Evolutionary conservation across 768 basidiomycete genomes (phyloP).

Genomic region (Lactifluus subvellereus): DNA sequence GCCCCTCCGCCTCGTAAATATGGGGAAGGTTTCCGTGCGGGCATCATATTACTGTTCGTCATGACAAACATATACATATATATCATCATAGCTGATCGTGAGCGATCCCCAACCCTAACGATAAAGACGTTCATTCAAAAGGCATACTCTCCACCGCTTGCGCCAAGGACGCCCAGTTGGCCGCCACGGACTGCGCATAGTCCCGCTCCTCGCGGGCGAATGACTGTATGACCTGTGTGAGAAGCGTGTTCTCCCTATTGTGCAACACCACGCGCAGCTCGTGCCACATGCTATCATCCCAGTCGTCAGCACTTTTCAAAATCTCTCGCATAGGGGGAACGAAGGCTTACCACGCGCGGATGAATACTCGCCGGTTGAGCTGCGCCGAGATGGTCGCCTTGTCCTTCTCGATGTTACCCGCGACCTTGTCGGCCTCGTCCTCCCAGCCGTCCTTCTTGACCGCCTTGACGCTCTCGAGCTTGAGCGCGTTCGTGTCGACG

Average conservation of each 20-base stretch:
- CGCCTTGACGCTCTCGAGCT: slow-evolving; percentile 67
- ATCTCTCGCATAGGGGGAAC: background rate
- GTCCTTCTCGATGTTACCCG: slow-evolving; percentile 74
- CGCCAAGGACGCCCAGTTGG: slow-evolving; percentile 70
- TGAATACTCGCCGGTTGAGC: slow-evolving; percentile 76
- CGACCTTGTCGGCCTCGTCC: slow-evolving; percentile 73
- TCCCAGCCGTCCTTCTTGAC: slow-evolving; percentile 80
- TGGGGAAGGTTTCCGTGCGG: background rate
- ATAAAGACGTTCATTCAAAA: slow-evolving; percentile 51
- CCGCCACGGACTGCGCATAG: slow-evolving; percentile 54
- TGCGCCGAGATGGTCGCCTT: slow-evolving; percentile 72
- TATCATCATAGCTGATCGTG: slow-evolving; percentile 17
- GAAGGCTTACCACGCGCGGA: slow-evolving; percentile 68
- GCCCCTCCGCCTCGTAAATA: background rate
- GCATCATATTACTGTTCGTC: slow-evolving; percentile 1
- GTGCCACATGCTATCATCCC: slow-evolving; percentile 77
- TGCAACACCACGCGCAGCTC: slow-evolving; percentile 90
- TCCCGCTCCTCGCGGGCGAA: slow-evolving; percentile 72
- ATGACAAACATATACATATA: background rate
- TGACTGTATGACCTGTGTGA: slow-evolving; percentile 64
- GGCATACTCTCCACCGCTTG: slow-evolving; percentile 80
- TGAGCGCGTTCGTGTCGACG: slow-evolving; percentile 67
- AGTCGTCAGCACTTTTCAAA: background rate
- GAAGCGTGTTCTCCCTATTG: slow-evolving; percentile 79
- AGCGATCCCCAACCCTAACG: background rate